Evolutionary conservation across 2,329 filamentous ascomycete genomes (phyloP), one percentile per base, ranked within the genome.

Genomic region (Aureobasidium sp.): DNA sequence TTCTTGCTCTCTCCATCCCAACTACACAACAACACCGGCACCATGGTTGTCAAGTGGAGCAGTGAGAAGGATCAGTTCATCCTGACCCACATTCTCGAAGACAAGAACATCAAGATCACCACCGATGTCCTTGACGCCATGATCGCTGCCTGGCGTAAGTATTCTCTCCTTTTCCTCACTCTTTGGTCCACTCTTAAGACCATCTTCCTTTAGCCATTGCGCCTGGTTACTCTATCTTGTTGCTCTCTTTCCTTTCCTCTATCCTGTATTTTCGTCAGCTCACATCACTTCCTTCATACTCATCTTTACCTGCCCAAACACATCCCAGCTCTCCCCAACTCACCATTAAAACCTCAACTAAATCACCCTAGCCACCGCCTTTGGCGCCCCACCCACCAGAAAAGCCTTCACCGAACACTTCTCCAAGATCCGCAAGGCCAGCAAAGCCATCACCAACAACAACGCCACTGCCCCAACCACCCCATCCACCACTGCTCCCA

Each of bases 11-110:
- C 5, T 22, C 22, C 49, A 37, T 14, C 8, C 11, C 36, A 56
- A 42, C 1, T 25, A 31, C 9, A 20, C 53, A 57, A 57, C 53
- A 45, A 57, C 39, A 17, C 14, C 53, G 14, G n/a, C 27, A 57
- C 22, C 5, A 66, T 66, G 64, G 52, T 60, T 37, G 64, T 66
- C 49, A 64, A 62, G 49, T 66, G 64, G 64, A 57, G 36, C 34
- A 7, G 56, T 2, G 56, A 53, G 3, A 64, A 66, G 52, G 64
- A 66, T 27, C 29, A 57, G 17, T 64, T 57, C 51, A 60, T 66
- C 17, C 34, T 66, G 34, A 47, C 52, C 31, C 44, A 55, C 27
- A 36, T 66, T 15, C 44, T 62, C 11, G 39, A 52, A 22, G 44
- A 64, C 25, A 20, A 25, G 9, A 20, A 27, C 47, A 59, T 64